Evolutionary conservation across 805 yeast genomes (phyloP), one percentile per base, ranked within the genome.

Genomic region (Komagataella populi): DNA sequence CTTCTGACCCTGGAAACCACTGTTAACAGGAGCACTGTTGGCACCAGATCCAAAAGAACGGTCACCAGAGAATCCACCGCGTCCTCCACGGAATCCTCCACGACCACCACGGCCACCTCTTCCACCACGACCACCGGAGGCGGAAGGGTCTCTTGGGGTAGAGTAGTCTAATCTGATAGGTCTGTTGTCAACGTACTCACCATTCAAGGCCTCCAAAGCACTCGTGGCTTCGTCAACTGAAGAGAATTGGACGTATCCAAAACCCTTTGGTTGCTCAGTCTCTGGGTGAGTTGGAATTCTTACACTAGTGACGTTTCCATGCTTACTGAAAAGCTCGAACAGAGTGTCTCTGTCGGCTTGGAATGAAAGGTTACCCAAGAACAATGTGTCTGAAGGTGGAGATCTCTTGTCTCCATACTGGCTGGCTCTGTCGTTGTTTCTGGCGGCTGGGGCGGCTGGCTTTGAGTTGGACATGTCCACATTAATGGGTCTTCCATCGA

Each of bases 251-350:
- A 91, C 96, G 71, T 93, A 93, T 59, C 98, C 99, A 73, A 93
- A 93, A 60, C 99, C 99, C 81, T 93, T 93, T 70, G 96, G 95
- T 74, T 91, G 96, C 70, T 89, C 95, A 58, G 98, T 90, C 70
- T 91, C 98, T 64, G 96, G 97, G 74, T 93, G 95, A 47, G 98
- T 91, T 70, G 99, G 99, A 59, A 93, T 75, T 76, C 99, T 84
- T 60, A 89, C 90, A 56, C 95, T 87, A 52, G 88, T 71, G 55
- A 93, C 87, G 55, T 78, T 76, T 67, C 96, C 98, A 69, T 78
- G 77, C 64, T 78, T 79, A 59, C 84, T 80, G 64, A 93, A 93
- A 46, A 80, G 67, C 60, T 78, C 81, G 68, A 75, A 83, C 59
- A 93, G 74, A 55, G 71, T 71, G 68, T 90, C 96, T 72, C 88